Percentiles rank a stretch among this genome's conserved stretches.
phyloP scores from a whole-genome alignment of 768 basidiomycete species.

The Pleurotus platypus region DNA sequence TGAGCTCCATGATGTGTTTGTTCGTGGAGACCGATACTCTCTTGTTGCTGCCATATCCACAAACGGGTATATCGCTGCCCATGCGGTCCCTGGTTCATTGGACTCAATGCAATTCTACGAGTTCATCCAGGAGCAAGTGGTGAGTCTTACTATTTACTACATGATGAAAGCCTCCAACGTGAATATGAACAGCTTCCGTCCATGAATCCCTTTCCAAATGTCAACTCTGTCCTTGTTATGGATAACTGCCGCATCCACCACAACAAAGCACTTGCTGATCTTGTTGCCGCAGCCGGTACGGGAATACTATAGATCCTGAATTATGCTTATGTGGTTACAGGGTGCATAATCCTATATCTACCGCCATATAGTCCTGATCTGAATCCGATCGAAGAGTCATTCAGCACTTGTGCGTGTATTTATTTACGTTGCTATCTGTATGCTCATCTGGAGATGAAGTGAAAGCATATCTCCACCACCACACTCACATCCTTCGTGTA shows the following conservation, averaged over 20 bases:
- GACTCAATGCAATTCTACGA: slow-evolving; percentile 28
- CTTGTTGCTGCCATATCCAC: slow-evolving; percentile 29
- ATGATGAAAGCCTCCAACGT: not conserved
- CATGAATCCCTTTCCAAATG: slow-evolving; percentile 30
- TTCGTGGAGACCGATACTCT: slow-evolving; percentile 24
- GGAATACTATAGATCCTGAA: no score
- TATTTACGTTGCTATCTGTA: not conserved
- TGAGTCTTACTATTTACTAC: slow-evolving; percentile 14
- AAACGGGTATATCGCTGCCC: slow-evolving; percentile 29
- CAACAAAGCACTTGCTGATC: slow-evolving; percentile 21
- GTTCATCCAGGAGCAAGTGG: slow-evolving; percentile 32
- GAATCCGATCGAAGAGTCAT: slow-evolving; percentile 32
- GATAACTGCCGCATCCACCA: slow-evolving; percentile 39
- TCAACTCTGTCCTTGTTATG: slow-evolving; percentile 27
- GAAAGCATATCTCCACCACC: slow-evolving; percentile 20
- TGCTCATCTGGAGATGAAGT: slow-evolving; percentile 11
- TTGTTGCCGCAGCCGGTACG: slow-evolving; percentile 20
- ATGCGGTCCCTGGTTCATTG: slow-evolving; percentile 29
- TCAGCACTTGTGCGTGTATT: slow-evolving; percentile 21
- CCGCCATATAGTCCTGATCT: slow-evolving; percentile 33
- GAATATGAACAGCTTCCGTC: slow-evolving; percentile 19
- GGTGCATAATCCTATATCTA: slow-evolving; percentile 22
- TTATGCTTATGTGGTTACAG: slow-evolving; percentile 7
- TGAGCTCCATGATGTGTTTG: slow-evolving; percentile 19
- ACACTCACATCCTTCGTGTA: slow-evolving; percentile 12